Conservation (phyloP, 1,284 basidiomycete genomes). For the Apiotrichum laibachii region DNA sequence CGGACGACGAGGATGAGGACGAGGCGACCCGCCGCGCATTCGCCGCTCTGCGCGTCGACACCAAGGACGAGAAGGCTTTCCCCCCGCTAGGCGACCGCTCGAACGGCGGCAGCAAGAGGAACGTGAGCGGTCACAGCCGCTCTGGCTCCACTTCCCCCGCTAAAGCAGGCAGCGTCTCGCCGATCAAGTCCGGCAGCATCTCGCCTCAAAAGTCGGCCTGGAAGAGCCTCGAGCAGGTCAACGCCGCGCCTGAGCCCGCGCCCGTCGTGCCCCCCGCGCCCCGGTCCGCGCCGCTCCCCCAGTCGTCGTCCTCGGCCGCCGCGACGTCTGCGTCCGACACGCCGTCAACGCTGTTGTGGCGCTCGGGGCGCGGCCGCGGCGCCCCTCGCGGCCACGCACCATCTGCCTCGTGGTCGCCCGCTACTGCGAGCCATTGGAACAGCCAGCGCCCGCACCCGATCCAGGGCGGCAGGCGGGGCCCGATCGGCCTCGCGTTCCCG, state of each 20-base stretch:
- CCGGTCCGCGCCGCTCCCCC: not conserved
- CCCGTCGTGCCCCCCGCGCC: not conserved
- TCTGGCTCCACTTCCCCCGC: not conserved
- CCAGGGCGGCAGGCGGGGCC: constrained; percentile 37
- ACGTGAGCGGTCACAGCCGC: not conserved
- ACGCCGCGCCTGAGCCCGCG: not conserved
- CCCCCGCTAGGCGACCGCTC: constrained; percentile 21
- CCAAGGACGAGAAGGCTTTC: constrained; percentile 15
- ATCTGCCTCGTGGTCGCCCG: not conserved
- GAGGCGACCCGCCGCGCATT: constrained; percentile 30
- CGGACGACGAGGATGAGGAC: constrained; percentile 30
- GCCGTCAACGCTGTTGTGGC: not conserved
- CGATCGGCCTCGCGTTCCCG: constrained; percentile 37
- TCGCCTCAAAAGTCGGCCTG: constrained; percentile 5
- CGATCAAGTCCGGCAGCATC: not conserved
- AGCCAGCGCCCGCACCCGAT: constrained; percentile 32
- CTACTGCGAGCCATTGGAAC: constrained; percentile 6
- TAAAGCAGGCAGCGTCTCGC: not conserved
- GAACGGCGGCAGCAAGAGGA: not conserved
- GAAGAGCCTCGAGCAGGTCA: not conserved
- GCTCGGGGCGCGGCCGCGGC: not conserved
- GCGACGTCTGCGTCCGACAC: not conserved
- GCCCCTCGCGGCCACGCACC: not conserved
- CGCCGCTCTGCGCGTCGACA: constrained; percentile 19
- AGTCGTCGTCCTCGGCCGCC: not conserved